Base-by-base conservation (phyloP, 2,329 filamentous ascomycete genomes). In the Scedosporium aurantiacum region DNA sequence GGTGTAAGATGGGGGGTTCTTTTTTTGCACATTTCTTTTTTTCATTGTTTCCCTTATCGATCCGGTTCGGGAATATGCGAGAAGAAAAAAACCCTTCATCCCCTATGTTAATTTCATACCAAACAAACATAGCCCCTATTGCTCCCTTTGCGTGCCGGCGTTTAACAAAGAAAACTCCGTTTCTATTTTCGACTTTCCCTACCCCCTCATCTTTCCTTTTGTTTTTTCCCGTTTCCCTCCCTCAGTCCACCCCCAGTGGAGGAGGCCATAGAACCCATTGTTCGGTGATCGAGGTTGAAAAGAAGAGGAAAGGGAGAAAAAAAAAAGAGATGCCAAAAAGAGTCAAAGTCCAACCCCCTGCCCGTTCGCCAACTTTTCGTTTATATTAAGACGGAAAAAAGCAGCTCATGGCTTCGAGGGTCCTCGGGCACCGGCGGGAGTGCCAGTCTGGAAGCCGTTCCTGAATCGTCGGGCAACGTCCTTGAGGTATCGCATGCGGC, bases 401-500 rank as follows among this genome's bases (percentile, higher is more conserved):
- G 50, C 50, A 23, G 50, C 23, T 54, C 50, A 60, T 16, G 58
- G 40, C 47, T 60, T 60, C 58, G 58, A 54, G 70, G 84, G 81
- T 73, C 89, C 90, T 70, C 87, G 87, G 70, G 91, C 82, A 74
- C 87, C 88, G 83, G 95, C 92, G 76, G 91, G 91, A 71, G 83
- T 79, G 75, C 94, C 94, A 70, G 81, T 85, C 83, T 90, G 93
- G 90, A 99, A 99, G 72, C 91, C 92, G 82, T 99, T 99, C 84
- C 88, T 91, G 87, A 96, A 96, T 81, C 86, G 86, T 78, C 94
- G 88, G 76, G 91, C 83, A 76, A 99, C 87, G 73, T 84, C 85
- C 85, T 95, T 96, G 77, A 99, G 85, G 82, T 92, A 90, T 76
- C 91, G 87, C 88, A 92, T 94, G 79, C 94, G 90, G 79, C 94